phyloP scores from a whole-genome alignment of 2,329 filamentous ascomycete genomes.

The Ophiostoma australiae region DNA sequence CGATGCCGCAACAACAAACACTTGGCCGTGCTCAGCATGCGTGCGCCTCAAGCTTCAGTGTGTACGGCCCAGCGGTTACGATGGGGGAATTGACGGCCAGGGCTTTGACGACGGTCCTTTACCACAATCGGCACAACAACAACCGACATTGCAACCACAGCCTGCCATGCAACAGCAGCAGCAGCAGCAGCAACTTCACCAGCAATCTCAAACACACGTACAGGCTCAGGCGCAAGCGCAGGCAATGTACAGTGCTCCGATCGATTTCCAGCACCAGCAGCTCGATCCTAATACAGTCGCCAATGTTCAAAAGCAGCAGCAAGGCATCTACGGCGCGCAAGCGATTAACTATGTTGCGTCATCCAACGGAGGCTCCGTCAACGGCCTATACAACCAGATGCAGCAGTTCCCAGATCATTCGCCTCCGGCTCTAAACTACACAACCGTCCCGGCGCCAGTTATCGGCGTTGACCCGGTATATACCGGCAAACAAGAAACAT shows the following conservation, averaged over 20 bases:
- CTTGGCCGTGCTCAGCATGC: slow-evolving; percentile 95
- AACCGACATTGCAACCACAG: slow-evolving; percentile 31
- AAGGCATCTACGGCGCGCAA: slow-evolving; percentile 47
- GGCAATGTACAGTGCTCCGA: slow-evolving; percentile 39
- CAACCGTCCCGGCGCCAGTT: slow-evolving; percentile 46
- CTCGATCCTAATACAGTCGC: slow-evolving; percentile 14
- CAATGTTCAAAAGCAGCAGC: slow-evolving; percentile 34
- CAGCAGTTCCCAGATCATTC: slow-evolving; percentile 45
- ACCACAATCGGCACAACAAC: slow-evolving; percentile 30
- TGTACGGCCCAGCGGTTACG: slow-evolving; percentile 77
- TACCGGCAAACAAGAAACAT: slow-evolving; percentile 42
- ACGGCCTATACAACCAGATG: slow-evolving; percentile 42
- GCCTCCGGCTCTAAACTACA: slow-evolving; percentile 50
- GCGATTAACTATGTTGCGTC: slow-evolving; percentile 40
- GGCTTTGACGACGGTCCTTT: slow-evolving; percentile 29
- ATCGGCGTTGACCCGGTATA: slow-evolving; percentile 51
- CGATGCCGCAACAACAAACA: slow-evolving; percentile 93
- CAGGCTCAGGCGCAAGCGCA: slow-evolving; percentile 40
- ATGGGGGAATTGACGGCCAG: slow-evolving; percentile 30
- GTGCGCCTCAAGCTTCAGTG: slow-evolving; percentile 88
- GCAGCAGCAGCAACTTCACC: slow-evolving; percentile 29
- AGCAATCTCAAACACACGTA: slow-evolving; percentile 27
- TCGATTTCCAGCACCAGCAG: slow-evolving; percentile 24
- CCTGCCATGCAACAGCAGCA: slow-evolving; percentile 35
- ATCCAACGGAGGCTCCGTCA: slow-evolving; percentile 34